Conservation (phyloP, 371 early-diverging fungal genomes). For the Umbelopsis sp. region DNA sequence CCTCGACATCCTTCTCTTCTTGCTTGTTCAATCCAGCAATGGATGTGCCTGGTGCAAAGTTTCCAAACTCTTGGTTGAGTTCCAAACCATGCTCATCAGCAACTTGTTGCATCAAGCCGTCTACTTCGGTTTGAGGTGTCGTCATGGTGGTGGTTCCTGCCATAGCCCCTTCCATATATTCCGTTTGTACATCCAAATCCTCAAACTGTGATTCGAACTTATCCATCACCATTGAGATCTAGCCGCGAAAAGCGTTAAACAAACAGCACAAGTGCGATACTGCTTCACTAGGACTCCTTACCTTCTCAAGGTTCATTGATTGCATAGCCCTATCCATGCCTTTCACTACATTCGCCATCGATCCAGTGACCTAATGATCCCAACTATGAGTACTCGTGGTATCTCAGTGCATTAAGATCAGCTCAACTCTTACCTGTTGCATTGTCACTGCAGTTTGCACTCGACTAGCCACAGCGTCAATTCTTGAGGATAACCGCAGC, state of each 20-base stretch:
- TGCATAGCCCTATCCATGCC: conserved; percentile 92
- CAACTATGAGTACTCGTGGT: not conserved
- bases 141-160: conserved; percentile 82
- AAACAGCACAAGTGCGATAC: not conserved
- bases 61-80: conserved; percentile 64
- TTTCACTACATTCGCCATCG: conserved; percentile 87
- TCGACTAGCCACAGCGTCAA: conserved; percentile 91
- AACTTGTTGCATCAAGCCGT: conserved; percentile 88
- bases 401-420: not conserved
- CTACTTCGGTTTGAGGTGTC: conserved; percentile 94
- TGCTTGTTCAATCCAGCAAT: conserved; percentile 34
- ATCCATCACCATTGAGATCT: conserved; percentile 94
- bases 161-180: conserved; percentile 92
- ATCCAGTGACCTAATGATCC: conserved; percentile 53
- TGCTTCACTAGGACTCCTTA: conserved; percentile 23
- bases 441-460: conserved; percentile 97
- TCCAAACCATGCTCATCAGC: conserved; percentile 94
- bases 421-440: conserved; percentile 66
- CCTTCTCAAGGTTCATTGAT: conserved; percentile 92
- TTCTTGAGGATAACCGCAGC: conserved; percentile 83
- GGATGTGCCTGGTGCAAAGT: conserved; percentile 46
- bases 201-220: conserved; percentile 93
- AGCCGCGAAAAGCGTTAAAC: not conserved
- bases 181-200: conserved; percentile 91
- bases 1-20: conserved; percentile 39